Evolutionary conservation across 176 grass and related monocot species (phyloP), one percentile per base, ranked within the genome.

Genomic region (Oryza australiensis): DNA sequence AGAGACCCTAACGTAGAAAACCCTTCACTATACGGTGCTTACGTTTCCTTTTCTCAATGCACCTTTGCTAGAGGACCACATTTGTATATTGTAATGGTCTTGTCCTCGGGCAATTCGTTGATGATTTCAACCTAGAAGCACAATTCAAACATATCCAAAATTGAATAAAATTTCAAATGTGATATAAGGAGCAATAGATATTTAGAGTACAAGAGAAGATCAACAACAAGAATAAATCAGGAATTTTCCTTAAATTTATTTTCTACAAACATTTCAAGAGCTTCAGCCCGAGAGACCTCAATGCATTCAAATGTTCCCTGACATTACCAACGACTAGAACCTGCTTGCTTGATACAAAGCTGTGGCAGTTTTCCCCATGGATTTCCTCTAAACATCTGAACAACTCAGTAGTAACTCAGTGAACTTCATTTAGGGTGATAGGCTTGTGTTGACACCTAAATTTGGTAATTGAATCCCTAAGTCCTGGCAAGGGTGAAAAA

Each of bases 31-130:
- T n/a, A n/a, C n/a, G n/a, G n/a, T n/a, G n/a, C n/a, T n/a, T n/a
- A n/a, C n/a, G n/a, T n/a, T n/a, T n/a, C n/a, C n/a, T n/a, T n/a
- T n/a, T n/a, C n/a, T n/a, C n/a, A n/a, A n/a, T n/a, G n/a, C n/a
- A n/a, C n/a, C n/a, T n/a, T n/a, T n/a, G n/a, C 87, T 85, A 99
- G 74, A 86, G 91, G 96, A 85, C 96, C 91, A 83, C 96, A 99
- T 70, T 87, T 91, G 74, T 99, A 99, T 46, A 99, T 93, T 70
- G 96, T 99, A 85, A 99, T 99, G 57, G 91, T 95, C 91, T 99
- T 99, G 87, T 99, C 96, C 60, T 91, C 93, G 0, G 96, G 93
- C 82, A 99, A 92, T 26, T 99, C 93, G 68, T 92, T 99, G 9
- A 99, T 99, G 40, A 99, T 95, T 88, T 99, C 96, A 64, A 99